Base-by-base conservation (phyloP, 2,329 filamentous ascomycete species). In the Ophiobolus disseminans region DNA sequence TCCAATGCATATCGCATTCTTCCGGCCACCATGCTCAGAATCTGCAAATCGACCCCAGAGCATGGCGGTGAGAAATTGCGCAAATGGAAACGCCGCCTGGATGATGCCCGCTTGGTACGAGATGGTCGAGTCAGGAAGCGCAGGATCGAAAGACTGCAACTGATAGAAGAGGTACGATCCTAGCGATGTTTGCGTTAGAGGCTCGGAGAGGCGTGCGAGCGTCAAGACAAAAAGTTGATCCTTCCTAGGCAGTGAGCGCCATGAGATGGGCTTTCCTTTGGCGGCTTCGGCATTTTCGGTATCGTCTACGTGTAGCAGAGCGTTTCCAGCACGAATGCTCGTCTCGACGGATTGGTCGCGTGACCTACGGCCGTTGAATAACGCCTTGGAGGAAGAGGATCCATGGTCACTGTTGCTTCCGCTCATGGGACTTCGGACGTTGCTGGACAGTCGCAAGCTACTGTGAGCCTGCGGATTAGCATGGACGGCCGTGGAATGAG, bases 161-260 rank as follows among this genome's bases (percentile, higher is more conserved):
- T 94, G 90, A 72, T 93, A 95, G 74, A 90, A 95, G 78, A 95
- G 86, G 73, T 95, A 95, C 1, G 88, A 83, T 11, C 69, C 69
- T 2, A 73, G 60, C 1, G 69, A 73, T 0, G 89, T 91, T 66
- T 94, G 89, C 0, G 90, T 88, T 26, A 96, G 76, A 3, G 91
- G 91, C 68, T 96, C 91, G 9, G 88, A 90, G 17, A 96, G 77
- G 21, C 91, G 85, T 7, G 90, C 87, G 35, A 95, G 75, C 0
- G 88, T 91, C 40, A 96, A 80, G 48, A 96, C 86, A 22, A 87
- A 75, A 16, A 96, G 80, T 73, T 96, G 91, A 36, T 84, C 80
- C 72, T 91, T 95, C 48, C 83, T 81, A 0, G 91, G 91, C 1
- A 96, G 77, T 10, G 88, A 85, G 31, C 76, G 76, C 90, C 89